Evolutionary conservation across 371 early-diverging fungal species (phyloP).

Genomic region (Entomophthora muscae): DNA sequence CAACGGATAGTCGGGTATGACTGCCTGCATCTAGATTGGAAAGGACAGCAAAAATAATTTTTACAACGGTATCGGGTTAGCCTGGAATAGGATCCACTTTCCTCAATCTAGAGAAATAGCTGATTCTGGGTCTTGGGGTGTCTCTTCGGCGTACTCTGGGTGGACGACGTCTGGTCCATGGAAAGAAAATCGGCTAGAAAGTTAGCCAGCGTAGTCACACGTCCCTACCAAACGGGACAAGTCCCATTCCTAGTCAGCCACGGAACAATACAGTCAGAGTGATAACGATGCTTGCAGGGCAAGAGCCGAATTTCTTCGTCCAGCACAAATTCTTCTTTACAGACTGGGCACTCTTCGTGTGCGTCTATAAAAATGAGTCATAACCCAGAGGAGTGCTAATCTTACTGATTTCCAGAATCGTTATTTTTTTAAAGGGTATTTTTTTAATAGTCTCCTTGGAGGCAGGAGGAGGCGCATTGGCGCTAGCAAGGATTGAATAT

Average conservation of each 20-base stretch:
- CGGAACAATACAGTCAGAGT: constrained; percentile 5
- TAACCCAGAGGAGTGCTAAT: background rate
- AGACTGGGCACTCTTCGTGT: constrained; percentile 3
- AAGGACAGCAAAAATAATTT: no score
- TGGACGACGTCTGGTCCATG: background rate
- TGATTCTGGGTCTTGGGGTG: background rate
- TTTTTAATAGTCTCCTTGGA: background rate
- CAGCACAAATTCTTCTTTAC: background rate
- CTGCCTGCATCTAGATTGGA: no score
- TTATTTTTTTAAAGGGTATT: background rate
- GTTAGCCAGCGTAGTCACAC: background rate
- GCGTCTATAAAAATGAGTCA: background rate
- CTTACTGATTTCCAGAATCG: background rate
- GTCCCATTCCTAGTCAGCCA: constrained; percentile 7
- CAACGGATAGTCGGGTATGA: no score
- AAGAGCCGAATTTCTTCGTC: background rate
- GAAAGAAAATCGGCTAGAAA: background rate
- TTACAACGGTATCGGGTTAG: no score
- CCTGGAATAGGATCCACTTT: no score
- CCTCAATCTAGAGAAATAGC: background rate
- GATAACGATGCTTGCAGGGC: constrained; percentile 6
- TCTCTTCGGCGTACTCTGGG: background rate
- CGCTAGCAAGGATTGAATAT: background rate
- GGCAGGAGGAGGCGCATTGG: constrained; percentile 7
- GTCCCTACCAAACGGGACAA: constrained; percentile 7